Base-by-base conservation (phyloP, 1,139 yeast species). In the Geotrichum histeridarum region DNA sequence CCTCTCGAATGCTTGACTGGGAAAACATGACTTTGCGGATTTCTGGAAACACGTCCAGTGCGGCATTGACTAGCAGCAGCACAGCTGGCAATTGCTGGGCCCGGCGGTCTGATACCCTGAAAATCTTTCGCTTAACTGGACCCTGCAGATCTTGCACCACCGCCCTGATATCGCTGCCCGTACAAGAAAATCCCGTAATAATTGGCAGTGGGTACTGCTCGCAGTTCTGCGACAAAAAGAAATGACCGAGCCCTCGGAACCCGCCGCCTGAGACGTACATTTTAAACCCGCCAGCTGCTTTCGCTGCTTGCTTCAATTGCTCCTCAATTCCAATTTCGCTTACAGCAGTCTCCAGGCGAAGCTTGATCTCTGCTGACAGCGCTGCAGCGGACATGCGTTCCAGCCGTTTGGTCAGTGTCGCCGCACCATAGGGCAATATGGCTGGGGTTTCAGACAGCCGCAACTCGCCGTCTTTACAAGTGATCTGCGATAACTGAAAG, bases 1-100 rank as follows among this genome's bases (percentile, higher is more conserved):
- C 89, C 69, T 84, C 89, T 60, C 89, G 74, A 18, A 83, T 82
- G 55, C 87, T 87, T 58, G 87, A 87, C 64, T 83, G 87, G 55
- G 83, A 77, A 65, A 83, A 83, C 60, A 82, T 78, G 31, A 83
- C 77, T 2, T 83, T 78, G 58, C 79, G 79, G 42, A 82, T 73
- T 38, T 70, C 71, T n/a, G 87, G 86, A 42, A 82, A 66, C 1
- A 81, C 75, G 58, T 77, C 79, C 59, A 80, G 73, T 0, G 83
- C 80, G 0, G 85, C 84, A 31, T 80, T 73, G 56, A 82, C 73
- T 14, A 83, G 65, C 27, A 82, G 63, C 0, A 84, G 82, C 31
- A 82, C 84, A 0, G 86, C 84, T 2, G 87, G 86, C 41, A 83
- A 68, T 64, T 83, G 88, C 43, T 73, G 69, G 36, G 81, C 81